Conservation (phyloP, 768 basidiomycete genomes). For the Phylloporus sp. region DNA sequence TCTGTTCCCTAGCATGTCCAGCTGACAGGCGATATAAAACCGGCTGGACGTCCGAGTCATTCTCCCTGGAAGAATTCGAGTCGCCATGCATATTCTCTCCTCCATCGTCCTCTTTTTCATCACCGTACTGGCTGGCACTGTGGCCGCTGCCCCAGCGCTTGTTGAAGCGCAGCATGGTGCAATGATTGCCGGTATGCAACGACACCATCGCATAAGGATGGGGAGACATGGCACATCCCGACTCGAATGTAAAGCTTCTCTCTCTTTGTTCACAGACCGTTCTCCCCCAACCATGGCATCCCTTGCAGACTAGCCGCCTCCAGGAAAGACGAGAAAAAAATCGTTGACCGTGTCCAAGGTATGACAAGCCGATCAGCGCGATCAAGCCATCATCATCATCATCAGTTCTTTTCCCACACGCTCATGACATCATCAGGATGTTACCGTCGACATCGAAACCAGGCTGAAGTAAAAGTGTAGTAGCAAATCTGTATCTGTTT, state of each 20-base stretch:
- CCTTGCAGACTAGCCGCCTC: conserved; percentile 5
- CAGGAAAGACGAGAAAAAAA: too few species aligned
- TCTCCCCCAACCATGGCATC: background rate
- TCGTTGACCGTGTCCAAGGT: too few species aligned
- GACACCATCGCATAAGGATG: background rate
- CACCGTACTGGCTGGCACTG: background rate
- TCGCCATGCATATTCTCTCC: conserved; percentile 6
- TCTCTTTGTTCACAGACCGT: background rate
- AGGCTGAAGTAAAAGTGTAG: too few species aligned
- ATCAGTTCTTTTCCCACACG: background rate
- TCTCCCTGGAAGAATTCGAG: background rate
- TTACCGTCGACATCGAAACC: background rate
- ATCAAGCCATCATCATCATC: too few species aligned
- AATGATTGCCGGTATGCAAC: background rate
- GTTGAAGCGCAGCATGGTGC: background rate
- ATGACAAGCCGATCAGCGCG: too few species aligned
- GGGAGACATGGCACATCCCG: background rate
- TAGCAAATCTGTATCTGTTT: background rate
- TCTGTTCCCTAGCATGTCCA: too few species aligned
- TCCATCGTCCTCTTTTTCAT: conserved; percentile 4
- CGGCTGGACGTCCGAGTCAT: too few species aligned
- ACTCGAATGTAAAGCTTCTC: background rate
- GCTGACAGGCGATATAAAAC: conserved; percentile 9
- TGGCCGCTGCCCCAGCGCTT: conserved; percentile 2
- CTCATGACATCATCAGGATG: background rate